These are phyloP conservation scores for Dipodascopsis uninucleata DNA, from an alignment of 805 yeast species.

Conservation along the genomic window DNA sequence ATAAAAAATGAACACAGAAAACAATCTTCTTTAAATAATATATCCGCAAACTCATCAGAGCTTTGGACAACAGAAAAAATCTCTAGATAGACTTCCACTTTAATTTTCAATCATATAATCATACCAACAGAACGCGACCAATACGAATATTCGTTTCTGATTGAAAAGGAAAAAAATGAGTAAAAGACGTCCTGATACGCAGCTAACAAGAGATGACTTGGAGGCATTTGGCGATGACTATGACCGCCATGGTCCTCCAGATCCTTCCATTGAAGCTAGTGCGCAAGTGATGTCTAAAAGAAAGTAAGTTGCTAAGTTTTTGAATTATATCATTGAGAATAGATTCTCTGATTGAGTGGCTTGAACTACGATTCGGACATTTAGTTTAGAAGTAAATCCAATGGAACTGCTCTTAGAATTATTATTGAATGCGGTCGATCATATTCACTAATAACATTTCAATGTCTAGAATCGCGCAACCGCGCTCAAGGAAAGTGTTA, in stretches of 20 bases:
- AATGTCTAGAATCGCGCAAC: slow-evolving; percentile 5
- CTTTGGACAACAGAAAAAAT: no score
- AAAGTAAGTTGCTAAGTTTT: slow-evolving; percentile 13
- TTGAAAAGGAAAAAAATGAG: slow-evolving; percentile 9
- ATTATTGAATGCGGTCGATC: no score
- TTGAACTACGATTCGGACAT: no score
- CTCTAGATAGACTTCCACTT: no score
- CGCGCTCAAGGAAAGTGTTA: slow-evolving; percentile 2
- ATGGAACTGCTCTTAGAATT: background rate
- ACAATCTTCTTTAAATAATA: no score
- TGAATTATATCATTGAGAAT: background rate
- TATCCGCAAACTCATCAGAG: no score
- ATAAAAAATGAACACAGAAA: no score
- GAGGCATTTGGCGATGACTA: slow-evolving; percentile 14
- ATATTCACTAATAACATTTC: no score
- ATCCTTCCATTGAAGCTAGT: slow-evolving; percentile 13
- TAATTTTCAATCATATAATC: no score
- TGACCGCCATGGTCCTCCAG: slow-evolving; percentile 26
- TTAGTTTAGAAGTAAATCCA: background rate
- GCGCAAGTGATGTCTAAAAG: slow-evolving; percentile 20
- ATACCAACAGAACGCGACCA: no score
- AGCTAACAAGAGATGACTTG: slow-evolving; percentile 11
- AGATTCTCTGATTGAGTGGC: background rate
- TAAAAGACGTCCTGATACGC: slow-evolving; percentile 17
- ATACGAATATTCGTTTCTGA: no score